Conservation (phyloP, 139 green algal genomes). For the Chlamydomonas sp. region DNA sequence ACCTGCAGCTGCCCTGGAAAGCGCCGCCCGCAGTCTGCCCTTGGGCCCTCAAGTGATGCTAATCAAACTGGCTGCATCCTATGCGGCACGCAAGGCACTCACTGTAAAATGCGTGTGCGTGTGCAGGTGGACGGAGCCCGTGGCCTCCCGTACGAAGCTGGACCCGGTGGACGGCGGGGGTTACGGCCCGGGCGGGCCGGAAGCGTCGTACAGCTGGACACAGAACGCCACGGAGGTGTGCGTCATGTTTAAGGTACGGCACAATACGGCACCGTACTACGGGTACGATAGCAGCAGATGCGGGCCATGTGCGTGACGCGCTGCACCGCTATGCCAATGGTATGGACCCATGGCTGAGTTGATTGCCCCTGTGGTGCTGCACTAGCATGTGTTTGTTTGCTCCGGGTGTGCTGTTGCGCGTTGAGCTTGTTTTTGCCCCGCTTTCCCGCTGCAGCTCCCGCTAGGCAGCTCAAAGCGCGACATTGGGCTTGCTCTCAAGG, state of each 20-base stretch:
- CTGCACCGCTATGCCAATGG: too few species aligned
- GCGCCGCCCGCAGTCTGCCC: too few species aligned
- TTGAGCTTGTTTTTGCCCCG: not conserved
- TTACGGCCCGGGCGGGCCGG: constrained; percentile 28
- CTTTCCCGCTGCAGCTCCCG: constrained; percentile 8
- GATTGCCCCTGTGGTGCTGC: too few species aligned
- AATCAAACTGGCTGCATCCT: too few species aligned
- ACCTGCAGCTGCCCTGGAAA: too few species aligned
- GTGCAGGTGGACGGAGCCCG: constrained; percentile 12
- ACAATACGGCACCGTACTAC: not conserved
- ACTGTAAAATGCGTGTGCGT: not conserved
- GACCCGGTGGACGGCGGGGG: constrained; percentile 26
- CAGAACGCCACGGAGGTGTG: constrained; percentile 30
- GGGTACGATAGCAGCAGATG: not conserved
- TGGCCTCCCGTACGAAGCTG: constrained; percentile 16
- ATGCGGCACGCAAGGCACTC: not conserved
- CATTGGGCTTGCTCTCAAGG: constrained; percentile 15
- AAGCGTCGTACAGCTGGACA: constrained; percentile 23
- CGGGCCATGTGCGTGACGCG: not conserved
- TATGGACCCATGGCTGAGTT: too few species aligned
- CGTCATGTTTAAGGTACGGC: constrained; percentile 16
- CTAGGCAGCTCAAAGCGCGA: constrained; percentile 32
- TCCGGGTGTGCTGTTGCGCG: too few species aligned
- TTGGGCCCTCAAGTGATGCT: too few species aligned
- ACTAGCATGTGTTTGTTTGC: not conserved